phyloP scores from a whole-genome alignment of 1,284 basidiomycete genomes.

The Pseudozyma thailandica region DNA sequence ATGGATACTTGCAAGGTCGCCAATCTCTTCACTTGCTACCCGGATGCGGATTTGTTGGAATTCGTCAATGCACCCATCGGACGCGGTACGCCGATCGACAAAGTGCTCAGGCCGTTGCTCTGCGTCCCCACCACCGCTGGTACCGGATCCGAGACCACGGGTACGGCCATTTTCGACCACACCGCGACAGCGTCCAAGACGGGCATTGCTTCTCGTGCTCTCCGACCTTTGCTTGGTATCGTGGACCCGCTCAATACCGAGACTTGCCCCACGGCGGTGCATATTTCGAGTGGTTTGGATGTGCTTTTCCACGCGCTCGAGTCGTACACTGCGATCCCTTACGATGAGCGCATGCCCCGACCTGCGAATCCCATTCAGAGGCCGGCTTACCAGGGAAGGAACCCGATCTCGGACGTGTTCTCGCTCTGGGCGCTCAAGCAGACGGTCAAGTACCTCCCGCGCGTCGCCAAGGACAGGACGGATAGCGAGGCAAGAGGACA shows the following conservation, averaged over 20 bases:
- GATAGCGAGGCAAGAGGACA: constrained; percentile 86
- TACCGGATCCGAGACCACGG: constrained; percentile 87
- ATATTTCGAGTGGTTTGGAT: constrained; percentile 90
- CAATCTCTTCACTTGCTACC: constrained; percentile 83
- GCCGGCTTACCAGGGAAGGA: constrained; percentile 92
- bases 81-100: constrained; percentile 84
- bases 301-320: constrained; percentile 92
- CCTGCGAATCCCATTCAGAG: constrained; percentile 88
- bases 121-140: constrained; percentile 96
- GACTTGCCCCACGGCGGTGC: constrained; percentile 77
- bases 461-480: constrained; percentile 79
- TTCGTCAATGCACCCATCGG: constrained; percentile 97
- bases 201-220: constrained; percentile 88
- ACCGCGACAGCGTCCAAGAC: constrained; percentile 82
- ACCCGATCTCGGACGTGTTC: constrained; percentile 94
- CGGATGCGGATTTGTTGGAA: constrained; percentile 85
- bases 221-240: constrained; percentile 90
- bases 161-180: constrained; percentile 95
- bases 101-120: constrained; percentile 83
- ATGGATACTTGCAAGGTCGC: constrained; percentile 94
- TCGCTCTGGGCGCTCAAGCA: constrained; percentile 92
- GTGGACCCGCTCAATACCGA: constrained; percentile 86
- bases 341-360: constrained; percentile 86
- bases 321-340: constrained; percentile 72
- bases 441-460: constrained; percentile 88